These are phyloP conservation scores for Heterobasidion parviporum DNA, from an alignment of 1,284 basidiomycete species.

Conservation along the genomic window DNA sequence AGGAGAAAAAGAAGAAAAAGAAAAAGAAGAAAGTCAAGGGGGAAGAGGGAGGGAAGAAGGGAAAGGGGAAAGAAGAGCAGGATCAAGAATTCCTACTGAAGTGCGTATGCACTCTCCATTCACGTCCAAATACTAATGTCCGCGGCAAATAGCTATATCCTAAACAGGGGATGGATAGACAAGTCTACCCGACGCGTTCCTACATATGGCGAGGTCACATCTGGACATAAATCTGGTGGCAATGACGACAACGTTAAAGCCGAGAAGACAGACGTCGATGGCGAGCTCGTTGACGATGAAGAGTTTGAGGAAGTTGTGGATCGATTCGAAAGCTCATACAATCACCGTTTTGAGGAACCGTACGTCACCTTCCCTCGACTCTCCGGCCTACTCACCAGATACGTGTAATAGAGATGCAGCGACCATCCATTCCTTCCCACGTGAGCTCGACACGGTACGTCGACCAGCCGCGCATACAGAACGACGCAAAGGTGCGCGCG, in stretches of 20 bases:
- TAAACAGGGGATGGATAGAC: conserved; percentile 95
- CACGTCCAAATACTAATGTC: not conserved
- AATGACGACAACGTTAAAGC: conserved; percentile 11
- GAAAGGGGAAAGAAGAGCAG: conserved; percentile 42
- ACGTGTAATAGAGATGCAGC: conserved; percentile 48
- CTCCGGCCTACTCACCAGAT: not conserved
- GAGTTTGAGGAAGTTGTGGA: conserved; percentile 71
- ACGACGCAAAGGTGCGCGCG: conserved; percentile 69
- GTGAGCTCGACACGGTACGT: conserved; percentile 64
- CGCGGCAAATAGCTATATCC: conserved; percentile 64
- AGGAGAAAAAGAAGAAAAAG: conserved; percentile 16
- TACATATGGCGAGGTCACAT: conserved; percentile 74
- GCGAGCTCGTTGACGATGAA: conserved; percentile 26
- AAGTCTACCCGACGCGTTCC: conserved; percentile 62
- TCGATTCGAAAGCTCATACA: conserved; percentile 79
- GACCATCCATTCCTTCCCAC: conserved; percentile 75
- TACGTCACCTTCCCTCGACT: conserved; percentile 30
- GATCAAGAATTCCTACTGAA: conserved; percentile 88
- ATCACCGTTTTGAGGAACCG: conserved; percentile 93
- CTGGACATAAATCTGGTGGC: conserved; percentile 13
- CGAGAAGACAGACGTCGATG: conserved; percentile 21
- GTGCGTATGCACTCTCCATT: conserved; percentile 36
- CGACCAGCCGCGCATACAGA: conserved; percentile 58
- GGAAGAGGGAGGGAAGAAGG: conserved; percentile 25
- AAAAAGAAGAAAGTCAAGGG: conserved; percentile 24